Base-by-base conservation (phyloP, 805 yeast genomes). In the Candida loeiensis region DNA sequence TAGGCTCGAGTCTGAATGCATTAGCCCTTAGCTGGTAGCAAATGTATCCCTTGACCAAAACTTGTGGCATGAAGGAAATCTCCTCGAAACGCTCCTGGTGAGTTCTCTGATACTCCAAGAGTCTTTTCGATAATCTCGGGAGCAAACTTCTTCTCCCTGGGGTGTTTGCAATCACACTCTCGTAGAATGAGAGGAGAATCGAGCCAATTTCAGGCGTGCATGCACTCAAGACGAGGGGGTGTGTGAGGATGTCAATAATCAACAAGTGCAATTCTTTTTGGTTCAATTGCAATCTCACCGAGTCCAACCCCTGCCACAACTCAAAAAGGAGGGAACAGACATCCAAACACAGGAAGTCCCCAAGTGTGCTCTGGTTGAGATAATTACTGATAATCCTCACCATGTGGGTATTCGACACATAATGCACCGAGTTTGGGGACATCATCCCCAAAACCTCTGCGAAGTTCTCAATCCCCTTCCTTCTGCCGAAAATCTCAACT, bases 71-170 rank as follows among this genome's bases (percentile, higher is more conserved):
- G 85, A 90, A 83, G 0, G 43, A 20, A 1, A 69, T 53, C 2
- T 54, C 49, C 22, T 73, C 74, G 45, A 79, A 75, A 2, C 45
- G 45, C 0, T 44, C 48, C 1, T 55, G 43, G 37, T 61, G 48
- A 0, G 46, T 42, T 1, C 58, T 33, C 49, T 79, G 79, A 47
- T 68, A 80, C 4, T 55, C 48, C 4, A 71, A 64, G 3, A 88
- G 47, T 4, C 64, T 54, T 19, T 56, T 57, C 7, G 84, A 67
- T 8, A 89, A 54, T 1, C 70, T 50, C 0, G 95, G 90, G 17
- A 87, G 59, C 6, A 89, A 61, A 2, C 84, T 71, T 48, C 95
- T 76, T 58, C 95, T 74, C 0, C 85, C 80, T 39, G 55, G 69
- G 0, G 86, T 63, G 34, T 74, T 70, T 1, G 52, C 48, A 20